These are phyloP conservation scores for Solanum hybrid DNA, from an alignment of 305 asterid genomes.

Conservation along the genomic window DNA sequence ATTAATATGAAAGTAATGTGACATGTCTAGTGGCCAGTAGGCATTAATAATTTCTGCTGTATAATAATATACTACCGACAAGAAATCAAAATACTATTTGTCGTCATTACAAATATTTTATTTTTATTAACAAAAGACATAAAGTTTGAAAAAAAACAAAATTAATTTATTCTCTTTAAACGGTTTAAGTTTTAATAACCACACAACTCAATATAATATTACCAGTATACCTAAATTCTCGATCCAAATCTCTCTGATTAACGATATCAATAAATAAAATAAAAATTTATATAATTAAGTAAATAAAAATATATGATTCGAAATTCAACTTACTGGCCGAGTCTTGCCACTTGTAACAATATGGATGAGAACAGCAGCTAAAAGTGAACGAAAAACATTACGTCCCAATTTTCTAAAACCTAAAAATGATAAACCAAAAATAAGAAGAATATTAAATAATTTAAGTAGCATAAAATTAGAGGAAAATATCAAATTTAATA, in stretches of 20 bases:
- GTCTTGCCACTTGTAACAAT: conserved; percentile 24
- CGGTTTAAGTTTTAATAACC: not conserved
- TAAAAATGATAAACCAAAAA: not conserved
- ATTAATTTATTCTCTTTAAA: not conserved
- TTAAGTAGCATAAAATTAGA: not conserved
- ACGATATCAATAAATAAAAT: not conserved
- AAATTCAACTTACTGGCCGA: conserved; percentile 16
- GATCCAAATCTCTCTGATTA: not conserved
- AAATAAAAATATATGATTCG: not conserved
- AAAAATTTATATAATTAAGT: not conserved
- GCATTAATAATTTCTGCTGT: too few species aligned
- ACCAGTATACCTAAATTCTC: not conserved
- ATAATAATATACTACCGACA: not conserved
- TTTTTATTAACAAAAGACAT: not conserved
- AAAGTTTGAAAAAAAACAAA: not conserved
- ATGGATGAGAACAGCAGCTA: conserved; percentile 25
- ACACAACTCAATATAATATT: not conserved
- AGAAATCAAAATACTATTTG: not conserved
- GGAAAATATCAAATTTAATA: not conserved
- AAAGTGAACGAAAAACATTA: conserved; percentile 9
- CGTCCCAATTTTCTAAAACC: conserved; percentile 29
- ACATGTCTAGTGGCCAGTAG: not conserved
- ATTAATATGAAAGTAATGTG: not conserved
- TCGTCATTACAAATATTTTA: not conserved
- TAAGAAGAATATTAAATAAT: not conserved